Base-by-base conservation (phyloP, 306 rosid genomes). In the Quercus wislizeni region DNA sequence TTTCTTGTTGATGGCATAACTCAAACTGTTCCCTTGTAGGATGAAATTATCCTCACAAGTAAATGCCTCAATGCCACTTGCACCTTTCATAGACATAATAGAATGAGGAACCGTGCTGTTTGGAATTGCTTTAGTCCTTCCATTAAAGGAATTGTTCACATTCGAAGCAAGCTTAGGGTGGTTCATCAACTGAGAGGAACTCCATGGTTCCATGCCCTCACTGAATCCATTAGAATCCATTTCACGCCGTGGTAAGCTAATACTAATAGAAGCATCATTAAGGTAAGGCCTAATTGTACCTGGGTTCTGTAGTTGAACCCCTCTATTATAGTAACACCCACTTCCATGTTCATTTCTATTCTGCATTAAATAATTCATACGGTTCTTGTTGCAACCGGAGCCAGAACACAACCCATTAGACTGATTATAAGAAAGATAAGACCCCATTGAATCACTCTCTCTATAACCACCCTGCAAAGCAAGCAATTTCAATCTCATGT, bases 41-140 rank as follows among this genome's bases (percentile, higher is more conserved):
- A 79, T 85, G 57, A 84, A 78, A 73, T 84, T 77, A 61, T 78
- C 86, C 62, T 90, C 90, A 78, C 89, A 84, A 30, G 59, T 69
- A 80, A 78, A 80, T 6, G 86, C 81, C 21, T 78, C 51, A 9
- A 80, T 43, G 65, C 80, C 85, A 6, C 63, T 52, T 38, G 71
- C 83, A n/a, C 54, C 61, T 74, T 81, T 84, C 52, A 30, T 18
- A 12, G 83, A 58, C 41, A 55, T 49, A 73, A 77, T 35, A 77
- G 81, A 64, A 28, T 77, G 80, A 8, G 80, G 72, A 69, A 68
- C 33, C 23, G 68, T 67, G 35, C 38, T 46, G 21, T 28, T 55
- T 38, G 80, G 46, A 46, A 64, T 76, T 73, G 55, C 79, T 43
- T 35, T 79, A 27, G 67, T 59, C 58, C 78, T 70, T 71, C 78